Conservation (phyloP, 108 stramenopile genomes). For the Chaetoceros tenuissimus region DNA sequence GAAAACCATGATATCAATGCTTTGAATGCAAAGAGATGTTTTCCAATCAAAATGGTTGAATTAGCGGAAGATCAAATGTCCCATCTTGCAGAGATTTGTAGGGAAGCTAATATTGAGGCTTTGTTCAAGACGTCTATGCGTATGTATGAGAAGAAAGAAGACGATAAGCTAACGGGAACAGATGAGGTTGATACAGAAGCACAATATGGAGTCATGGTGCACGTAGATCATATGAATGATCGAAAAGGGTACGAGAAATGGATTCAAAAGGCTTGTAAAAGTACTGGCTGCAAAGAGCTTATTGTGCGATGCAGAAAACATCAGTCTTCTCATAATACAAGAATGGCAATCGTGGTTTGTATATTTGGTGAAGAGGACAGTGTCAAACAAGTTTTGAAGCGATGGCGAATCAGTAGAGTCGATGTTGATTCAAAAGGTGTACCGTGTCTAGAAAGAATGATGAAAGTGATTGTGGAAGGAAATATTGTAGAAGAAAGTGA, state of each 20-base stretch:
- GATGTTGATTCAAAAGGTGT: conserved; percentile 63
- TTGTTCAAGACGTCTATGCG: conserved; percentile 67
- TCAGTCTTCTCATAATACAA: conserved; percentile 1
- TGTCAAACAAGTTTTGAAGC: conserved; percentile 44
- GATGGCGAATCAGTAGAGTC: conserved; percentile 65
- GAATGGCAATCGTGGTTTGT: not conserved
- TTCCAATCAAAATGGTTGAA: conserved; percentile 21
- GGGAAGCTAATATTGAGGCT: conserved; percentile 52
- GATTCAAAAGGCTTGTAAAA: conserved; percentile 38
- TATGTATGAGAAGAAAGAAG: conserved; percentile 24
- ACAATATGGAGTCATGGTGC: conserved; percentile 43
- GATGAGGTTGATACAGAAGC: conserved; percentile 1
- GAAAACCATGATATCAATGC: not conserved
- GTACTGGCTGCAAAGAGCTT: conserved; percentile 18
- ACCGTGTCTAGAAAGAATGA: conserved; percentile 64
- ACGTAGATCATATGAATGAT: conserved; percentile 80
- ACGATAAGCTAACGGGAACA: conserved; percentile 3
- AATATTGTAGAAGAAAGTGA: not conserved
- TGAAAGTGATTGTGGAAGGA: conserved; percentile 52
- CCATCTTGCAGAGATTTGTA: conserved; percentile 40
- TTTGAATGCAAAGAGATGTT: not conserved
- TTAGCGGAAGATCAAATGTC: conserved; percentile 68
- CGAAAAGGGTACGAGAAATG: conserved; percentile 60
- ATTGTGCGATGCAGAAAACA: conserved; percentile 21
- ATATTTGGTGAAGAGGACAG: not conserved